Conservation (phyloP, 192 early-diverging fungal genomes). For the Pilobolus umbonatus region DNA sequence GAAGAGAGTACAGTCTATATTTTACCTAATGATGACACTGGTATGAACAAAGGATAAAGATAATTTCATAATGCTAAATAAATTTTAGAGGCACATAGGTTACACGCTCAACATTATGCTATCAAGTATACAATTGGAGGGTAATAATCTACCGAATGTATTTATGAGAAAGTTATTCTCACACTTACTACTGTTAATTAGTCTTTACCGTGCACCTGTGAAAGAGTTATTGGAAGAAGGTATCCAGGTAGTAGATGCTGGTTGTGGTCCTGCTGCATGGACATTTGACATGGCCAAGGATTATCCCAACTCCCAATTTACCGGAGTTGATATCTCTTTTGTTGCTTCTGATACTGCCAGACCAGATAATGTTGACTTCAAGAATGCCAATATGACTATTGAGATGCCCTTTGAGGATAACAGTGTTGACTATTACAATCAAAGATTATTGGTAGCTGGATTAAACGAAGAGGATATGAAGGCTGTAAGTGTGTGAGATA, state of each 20-base stretch:
- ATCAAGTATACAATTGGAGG: slow-evolving; percentile 11
- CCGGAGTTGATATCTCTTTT: slow-evolving; percentile 42
- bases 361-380: slow-evolving; percentile 18
- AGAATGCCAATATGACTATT: slow-evolving; percentile 10
- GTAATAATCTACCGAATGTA: no score
- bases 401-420: slow-evolving; percentile 29
- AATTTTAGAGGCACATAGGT: slow-evolving; percentile 10
- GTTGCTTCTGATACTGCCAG: slow-evolving; percentile 31
- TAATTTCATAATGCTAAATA: not conserved
- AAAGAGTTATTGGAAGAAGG: not conserved
- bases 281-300: slow-evolving; percentile 47
- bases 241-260: slow-evolving; percentile 28
- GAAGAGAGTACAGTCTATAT: slow-evolving; percentile 33
- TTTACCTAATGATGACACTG: slow-evolving; percentile 48
- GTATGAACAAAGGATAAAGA: not conserved
- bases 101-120: slow-evolving; percentile 20
- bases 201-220: not conserved
- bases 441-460: slow-evolving; percentile 17
- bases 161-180: no score
- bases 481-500: no score
- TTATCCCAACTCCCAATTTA: slow-evolving; percentile 39
- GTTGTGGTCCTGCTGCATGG: slow-evolving; percentile 34
- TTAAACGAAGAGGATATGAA: no score
- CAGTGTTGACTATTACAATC: slow-evolving; percentile 30
- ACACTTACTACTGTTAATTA: not conserved